phyloP scores from a whole-genome alignment of 2,329 filamentous ascomycete species.

The Penicillium sp. region DNA sequence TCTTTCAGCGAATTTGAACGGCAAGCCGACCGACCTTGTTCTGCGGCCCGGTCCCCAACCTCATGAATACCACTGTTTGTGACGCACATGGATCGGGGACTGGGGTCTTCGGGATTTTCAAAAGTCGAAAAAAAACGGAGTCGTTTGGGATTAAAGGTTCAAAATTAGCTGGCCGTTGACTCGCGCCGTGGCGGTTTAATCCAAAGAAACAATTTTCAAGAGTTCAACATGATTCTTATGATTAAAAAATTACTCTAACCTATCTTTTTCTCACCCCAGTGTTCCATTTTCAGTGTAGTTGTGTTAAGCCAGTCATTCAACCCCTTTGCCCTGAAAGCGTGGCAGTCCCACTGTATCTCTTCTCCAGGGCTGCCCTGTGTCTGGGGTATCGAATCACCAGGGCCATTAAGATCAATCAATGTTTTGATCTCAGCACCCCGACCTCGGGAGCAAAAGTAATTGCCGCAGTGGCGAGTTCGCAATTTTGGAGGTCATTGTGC shows the following conservation, averaged over 20 bases:
- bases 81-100: slow-evolving; percentile 37
- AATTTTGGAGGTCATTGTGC: not conserved
- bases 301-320: not conserved
- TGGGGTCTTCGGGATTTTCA: slow-evolving; percentile 34
- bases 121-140: slow-evolving; percentile 40
- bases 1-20: slow-evolving; percentile 43
- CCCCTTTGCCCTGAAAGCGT: no score
- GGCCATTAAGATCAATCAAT: not conserved
- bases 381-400: no score
- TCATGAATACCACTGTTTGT: slow-evolving; percentile 41
- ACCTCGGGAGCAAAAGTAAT: not conserved
- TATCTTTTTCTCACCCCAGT: slow-evolving; percentile 15
- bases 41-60: slow-evolving; percentile 26
- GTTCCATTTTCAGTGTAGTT: not conserved
- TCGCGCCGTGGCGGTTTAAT: slow-evolving; percentile 48
- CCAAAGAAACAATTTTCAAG: slow-evolving; percentile 41
- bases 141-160: slow-evolving; percentile 45
- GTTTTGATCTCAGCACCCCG: not conserved
- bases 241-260: slow-evolving; percentile 24
- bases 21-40: slow-evolving; percentile 45
- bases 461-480: not conserved
- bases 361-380: no score
- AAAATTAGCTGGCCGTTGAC: slow-evolving; percentile 44
- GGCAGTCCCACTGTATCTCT: no score
- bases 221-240: slow-evolving; percentile 39